Conservation (phyloP, 371 early-diverging fungal species). For the Mortierella sp. region DNA sequence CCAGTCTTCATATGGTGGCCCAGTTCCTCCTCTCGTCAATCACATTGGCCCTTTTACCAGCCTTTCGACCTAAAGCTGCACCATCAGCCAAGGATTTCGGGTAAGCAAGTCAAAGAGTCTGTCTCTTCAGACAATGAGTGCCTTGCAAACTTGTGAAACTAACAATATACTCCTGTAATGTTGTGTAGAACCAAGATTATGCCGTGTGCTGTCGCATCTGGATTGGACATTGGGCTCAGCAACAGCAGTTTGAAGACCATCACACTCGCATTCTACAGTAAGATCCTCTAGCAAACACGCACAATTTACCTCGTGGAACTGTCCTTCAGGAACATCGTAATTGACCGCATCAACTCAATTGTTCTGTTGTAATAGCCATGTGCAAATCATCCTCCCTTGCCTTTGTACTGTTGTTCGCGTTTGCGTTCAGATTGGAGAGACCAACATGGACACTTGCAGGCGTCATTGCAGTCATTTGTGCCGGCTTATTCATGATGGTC, state of each 20-base stretch:
- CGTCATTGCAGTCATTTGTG: constrained; percentile 80
- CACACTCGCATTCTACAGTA: constrained; percentile 89
- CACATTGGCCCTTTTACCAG: constrained; percentile 65
- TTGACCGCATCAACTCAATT: neutral
- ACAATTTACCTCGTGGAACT: neutral
- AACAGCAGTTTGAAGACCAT: constrained; percentile 86
- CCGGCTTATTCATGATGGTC: constrained; percentile 90
- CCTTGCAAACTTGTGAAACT: neutral
- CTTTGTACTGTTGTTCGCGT: constrained; percentile 90
- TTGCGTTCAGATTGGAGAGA: constrained; percentile 84
- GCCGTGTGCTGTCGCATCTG: constrained; percentile 90
- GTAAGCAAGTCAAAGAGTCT: constrained; percentile 19
- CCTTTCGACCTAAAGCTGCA: constrained; percentile 61
- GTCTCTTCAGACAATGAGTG: neutral
- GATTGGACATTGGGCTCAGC: constrained; percentile 90
- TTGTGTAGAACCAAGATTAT: constrained; percentile 65
- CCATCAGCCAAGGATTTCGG: constrained; percentile 70
- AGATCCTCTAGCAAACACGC: constrained; percentile 17
- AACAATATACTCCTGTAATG: neutral
- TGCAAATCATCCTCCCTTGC: constrained; percentile 91
- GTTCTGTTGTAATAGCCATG: constrained; percentile 68
- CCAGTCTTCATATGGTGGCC: constrained; percentile 78
- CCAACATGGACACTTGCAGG: constrained; percentile 72
- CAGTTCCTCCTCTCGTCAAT: constrained; percentile 71
- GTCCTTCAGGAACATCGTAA: too few species aligned